Evolutionary conservation across 2,329 filamentous ascomycete genomes (phyloP), one percentile per base, ranked within the genome.

Genomic region (Xylaria sp.): DNA sequence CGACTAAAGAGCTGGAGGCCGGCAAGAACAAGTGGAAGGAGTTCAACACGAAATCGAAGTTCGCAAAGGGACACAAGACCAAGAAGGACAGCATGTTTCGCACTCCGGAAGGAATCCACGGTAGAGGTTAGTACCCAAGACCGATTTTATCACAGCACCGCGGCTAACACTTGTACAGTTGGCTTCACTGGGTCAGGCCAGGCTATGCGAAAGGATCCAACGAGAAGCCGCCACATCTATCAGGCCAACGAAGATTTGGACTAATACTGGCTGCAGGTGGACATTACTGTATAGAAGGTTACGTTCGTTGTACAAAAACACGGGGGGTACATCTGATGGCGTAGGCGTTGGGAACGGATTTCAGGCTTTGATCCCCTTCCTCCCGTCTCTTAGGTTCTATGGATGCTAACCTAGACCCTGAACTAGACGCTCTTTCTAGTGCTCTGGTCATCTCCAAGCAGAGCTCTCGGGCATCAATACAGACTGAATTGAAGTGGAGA

Each of bases 81-180:
- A 93, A 93, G 77, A 96, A 96, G 75, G 91, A 96, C 44, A 96
- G 91, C 79, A 97, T 97, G 92, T 97, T 97, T 72, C 87, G 92
- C 43, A 97, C 92, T 2, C 91, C 92, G 0, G 92, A 96, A 26
- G 88, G 91, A 57, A 83, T 94, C 20, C 84, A 91, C 66, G 92
- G 90, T 53, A 85, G 92, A 88, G 92, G 92, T 96, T 76, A 63
- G 81, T 60, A 5, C 19, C 48, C 21, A 37, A 40, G n/a, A 20
- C 13, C 22, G 18, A 20, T 41, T 37, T 21, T 46, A 38, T 26
- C 48, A 34, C 44, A 44, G n/a, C 11, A 24, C 39, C 22, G 45
- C n/a, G 47, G 49, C 71, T 74, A 65, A 76, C 67, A 49, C 60
- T 47, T 26, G 24, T 44, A 6, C 62, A 97, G 94, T 99, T 68